Evolutionary conservation across 2,329 filamentous ascomycete species (phyloP).

Genomic region (Colletotrichum phormii): DNA sequence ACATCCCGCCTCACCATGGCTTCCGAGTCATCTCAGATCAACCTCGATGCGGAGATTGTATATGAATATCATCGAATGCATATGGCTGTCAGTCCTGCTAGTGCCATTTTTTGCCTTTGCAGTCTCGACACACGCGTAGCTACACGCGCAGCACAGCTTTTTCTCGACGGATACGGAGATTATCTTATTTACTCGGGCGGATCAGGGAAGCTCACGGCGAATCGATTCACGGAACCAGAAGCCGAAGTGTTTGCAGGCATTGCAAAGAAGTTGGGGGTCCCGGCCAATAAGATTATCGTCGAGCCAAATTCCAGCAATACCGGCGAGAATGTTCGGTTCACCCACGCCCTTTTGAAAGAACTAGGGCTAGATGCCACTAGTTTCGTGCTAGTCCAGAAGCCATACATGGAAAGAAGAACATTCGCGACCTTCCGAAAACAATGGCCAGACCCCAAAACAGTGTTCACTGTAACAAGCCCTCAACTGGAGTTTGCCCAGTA

Average conservation of each 20-base stretch:
- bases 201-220: constrained; percentile 53
- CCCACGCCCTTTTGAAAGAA: constrained; percentile 48
- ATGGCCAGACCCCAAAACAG: constrained; percentile 51
- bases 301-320: constrained; percentile 57
- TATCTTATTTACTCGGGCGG: constrained; percentile 58
- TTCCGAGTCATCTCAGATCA: not conserved
- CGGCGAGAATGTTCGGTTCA: constrained; percentile 60
- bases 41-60: constrained; percentile 50
- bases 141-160: constrained; percentile 54
- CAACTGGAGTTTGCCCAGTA: constrained; percentile 53
- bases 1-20: not conserved
- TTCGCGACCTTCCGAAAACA: constrained; percentile 60
- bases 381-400: constrained; percentile 59
- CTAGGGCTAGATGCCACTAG: constrained; percentile 42
- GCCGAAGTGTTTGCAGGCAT: constrained; percentile 56
- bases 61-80: constrained; percentile 58
- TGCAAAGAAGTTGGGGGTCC: constrained; percentile 53
- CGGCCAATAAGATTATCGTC: constrained; percentile 50
- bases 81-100: constrained; percentile 49
- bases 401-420: constrained; percentile 60
- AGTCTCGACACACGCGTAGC: constrained; percentile 60
- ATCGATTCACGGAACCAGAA: constrained; percentile 53
- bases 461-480: constrained; percentile 55
- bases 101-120: constrained; percentile 60
- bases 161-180: constrained; percentile 51